phyloP scores from a whole-genome alignment of 2,329 filamentous ascomycete species.

The Nakataea oryzae region DNA sequence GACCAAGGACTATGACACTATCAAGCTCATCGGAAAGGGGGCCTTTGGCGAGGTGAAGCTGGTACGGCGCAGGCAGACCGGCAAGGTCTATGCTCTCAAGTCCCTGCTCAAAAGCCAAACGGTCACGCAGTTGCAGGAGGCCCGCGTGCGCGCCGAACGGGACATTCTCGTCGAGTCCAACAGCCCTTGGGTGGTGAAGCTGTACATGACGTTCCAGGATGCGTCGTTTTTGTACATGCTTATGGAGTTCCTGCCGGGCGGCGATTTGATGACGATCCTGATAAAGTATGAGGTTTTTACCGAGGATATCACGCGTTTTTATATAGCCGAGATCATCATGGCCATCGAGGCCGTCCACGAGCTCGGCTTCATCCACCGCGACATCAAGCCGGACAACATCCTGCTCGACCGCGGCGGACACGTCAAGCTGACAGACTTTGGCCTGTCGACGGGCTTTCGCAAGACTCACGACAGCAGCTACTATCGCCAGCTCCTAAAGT shows the following conservation, averaged over 20 bases:
- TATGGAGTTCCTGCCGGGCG: conserved; percentile 73
- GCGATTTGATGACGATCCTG: conserved; percentile 75
- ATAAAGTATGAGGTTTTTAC: conserved; percentile 81
- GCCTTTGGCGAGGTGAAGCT: conserved; percentile 72
- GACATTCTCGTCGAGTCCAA: conserved; percentile 72
- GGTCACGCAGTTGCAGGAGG: conserved; percentile 74
- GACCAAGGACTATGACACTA: conserved; percentile 61
- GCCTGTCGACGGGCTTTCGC: conserved; percentile 72
- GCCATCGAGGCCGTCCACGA: conserved; percentile 77
- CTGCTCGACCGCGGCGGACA: conserved; percentile 66
- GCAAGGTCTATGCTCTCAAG: conserved; percentile 71
- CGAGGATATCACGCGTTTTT: conserved; percentile 74
- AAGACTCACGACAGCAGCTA: conserved; percentile 97
- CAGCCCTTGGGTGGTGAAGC: conserved; percentile 71
- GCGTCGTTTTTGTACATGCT: conserved; percentile 67
- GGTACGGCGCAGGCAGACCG: conserved; percentile 64
- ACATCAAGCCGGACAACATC: conserved; percentile 79
- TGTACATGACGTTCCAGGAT: conserved; percentile 73
- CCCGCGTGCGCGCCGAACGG: conserved; percentile 68
- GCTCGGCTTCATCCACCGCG: conserved; percentile 70
- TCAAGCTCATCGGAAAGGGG: conserved; percentile 73
- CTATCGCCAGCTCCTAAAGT: conserved; percentile 82
- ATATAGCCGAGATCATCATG: conserved; percentile 70
- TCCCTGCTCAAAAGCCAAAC: conserved; percentile 71
- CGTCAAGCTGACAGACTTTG: conserved; percentile 74